A percentile compares a stretch with the other conserved stretches of the same genome.
These are phyloP conservation scores for Pythium grandisporangium DNA, from an alignment of 352 stramenopile genomes.

Conservation along the genomic window DNA sequence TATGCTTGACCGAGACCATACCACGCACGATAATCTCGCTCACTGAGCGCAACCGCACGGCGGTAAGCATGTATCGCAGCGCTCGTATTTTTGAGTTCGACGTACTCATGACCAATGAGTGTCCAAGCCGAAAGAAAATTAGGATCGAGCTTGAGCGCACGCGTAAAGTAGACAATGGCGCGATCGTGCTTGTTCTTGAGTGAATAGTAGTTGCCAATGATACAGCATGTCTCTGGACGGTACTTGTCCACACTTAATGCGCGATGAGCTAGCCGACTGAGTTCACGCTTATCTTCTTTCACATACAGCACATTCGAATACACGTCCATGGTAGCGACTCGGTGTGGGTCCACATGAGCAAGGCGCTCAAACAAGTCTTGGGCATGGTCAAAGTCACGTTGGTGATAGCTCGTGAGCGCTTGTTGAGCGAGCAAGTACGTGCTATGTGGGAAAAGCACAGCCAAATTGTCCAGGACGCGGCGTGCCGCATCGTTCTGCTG, in stretches of 20 bases:
- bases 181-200: constrained; percentile 93
- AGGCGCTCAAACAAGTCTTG: constrained; percentile 70
- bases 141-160: constrained; percentile 92
- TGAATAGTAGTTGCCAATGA: constrained; percentile 90
- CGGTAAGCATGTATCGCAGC: constrained; percentile 96
- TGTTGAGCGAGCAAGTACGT: constrained; percentile 72
- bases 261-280: constrained; percentile 86
- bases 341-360: constrained; percentile 49
- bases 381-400: constrained; percentile 73
- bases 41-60: constrained; percentile 88
- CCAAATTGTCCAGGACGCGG: constrained; percentile 37
- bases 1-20: constrained; percentile 98
- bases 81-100: constrained; percentile 98
- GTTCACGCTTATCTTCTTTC: constrained; percentile 78
- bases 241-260: constrained; percentile 96
- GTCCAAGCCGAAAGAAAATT: constrained; percentile 96
- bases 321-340: constrained; percentile 77
- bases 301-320: constrained; percentile 86
- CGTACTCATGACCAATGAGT: constrained; percentile 97
- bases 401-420: constrained; percentile 73
- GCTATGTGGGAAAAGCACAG: constrained; percentile 48
- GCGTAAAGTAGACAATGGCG: constrained; percentile 96
- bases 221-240: constrained; percentile 96
- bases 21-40: constrained; percentile 96
- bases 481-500: constrained; percentile 65